Percentiles rank a stretch among this genome's conserved stretches.
These are phyloP conservation scores for Amanita thiersii DNA, from an alignment of 768 basidiomycete species.

Conservation along the genomic window DNA sequence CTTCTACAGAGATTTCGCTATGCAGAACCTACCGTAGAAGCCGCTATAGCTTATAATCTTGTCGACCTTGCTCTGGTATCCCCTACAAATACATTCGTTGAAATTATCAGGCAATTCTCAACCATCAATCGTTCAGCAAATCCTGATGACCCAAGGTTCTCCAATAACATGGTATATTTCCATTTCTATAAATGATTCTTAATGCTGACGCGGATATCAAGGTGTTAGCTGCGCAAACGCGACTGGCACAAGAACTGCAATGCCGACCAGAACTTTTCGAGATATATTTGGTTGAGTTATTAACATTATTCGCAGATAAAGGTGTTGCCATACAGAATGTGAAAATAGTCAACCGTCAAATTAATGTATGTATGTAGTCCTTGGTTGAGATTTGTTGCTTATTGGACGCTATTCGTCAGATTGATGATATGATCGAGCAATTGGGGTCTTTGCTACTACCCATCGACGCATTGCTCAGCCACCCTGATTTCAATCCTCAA, in stretches of 20 bases:
- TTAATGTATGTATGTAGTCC: slow-evolving; percentile 41
- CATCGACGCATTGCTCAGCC: slow-evolving; percentile 79
- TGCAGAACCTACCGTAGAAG: slow-evolving; percentile 83
- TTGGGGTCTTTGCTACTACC: slow-evolving; percentile 84
- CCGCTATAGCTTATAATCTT: slow-evolving; percentile 85
- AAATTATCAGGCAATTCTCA: slow-evolving; percentile 82
- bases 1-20: slow-evolving; percentile 78
- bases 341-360: slow-evolving; percentile 53
- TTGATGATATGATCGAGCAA: slow-evolving; percentile 79
- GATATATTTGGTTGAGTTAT: slow-evolving; percentile 74
- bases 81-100: slow-evolving; percentile 67
- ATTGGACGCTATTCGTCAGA: slow-evolving; percentile 26
- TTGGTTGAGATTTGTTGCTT: slow-evolving; percentile 6
- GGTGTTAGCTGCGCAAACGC: slow-evolving; percentile 88
- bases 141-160: slow-evolving; percentile 80
- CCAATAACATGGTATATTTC: slow-evolving; percentile 74
- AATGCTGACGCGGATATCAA: slow-evolving; percentile 17
- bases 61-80: slow-evolving; percentile 83
- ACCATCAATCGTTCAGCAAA: slow-evolving; percentile 80
- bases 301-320: slow-evolving; percentile 85
- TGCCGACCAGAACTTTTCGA: slow-evolving; percentile 72
- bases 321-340: slow-evolving; percentile 85
- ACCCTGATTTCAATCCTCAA: slow-evolving; percentile 59
- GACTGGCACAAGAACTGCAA: slow-evolving; percentile 73
- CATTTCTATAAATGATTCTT: not conserved